Percentiles rank a stretch among this genome's conserved stretches.
Evolutionary conservation across 2,329 filamentous ascomycete genomes (phyloP).

Genomic region (Fusarium longipes): DNA sequence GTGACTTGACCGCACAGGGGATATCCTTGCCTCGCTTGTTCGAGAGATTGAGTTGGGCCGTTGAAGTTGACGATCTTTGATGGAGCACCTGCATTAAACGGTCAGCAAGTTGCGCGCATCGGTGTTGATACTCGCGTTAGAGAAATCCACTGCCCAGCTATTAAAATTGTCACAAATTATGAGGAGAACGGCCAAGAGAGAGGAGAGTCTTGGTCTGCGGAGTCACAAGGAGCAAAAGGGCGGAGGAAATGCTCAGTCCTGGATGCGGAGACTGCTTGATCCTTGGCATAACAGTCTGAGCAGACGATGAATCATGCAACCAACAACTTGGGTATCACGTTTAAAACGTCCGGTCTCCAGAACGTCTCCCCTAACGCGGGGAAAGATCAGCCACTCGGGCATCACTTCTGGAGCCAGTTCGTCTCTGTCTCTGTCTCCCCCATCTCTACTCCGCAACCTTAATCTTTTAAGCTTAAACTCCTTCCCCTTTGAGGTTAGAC

Average conservation of each 20-base stretch:
- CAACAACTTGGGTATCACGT: neutral
- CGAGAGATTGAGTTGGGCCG: neutral
- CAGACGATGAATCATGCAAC: slow-evolving; percentile 9
- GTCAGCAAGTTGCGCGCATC: neutral
- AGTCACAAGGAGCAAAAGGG: neutral
- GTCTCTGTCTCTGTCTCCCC: neutral
- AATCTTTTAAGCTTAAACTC: slow-evolving; percentile 31
- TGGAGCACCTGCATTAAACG: neutral
- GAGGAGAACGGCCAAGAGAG: neutral
- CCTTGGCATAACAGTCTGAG: slow-evolving; percentile 1
- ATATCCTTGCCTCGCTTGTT: neutral
- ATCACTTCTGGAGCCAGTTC: neutral
- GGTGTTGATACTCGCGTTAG: fast-evolving
- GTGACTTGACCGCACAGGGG: neutral
- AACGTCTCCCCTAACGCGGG: neutral
- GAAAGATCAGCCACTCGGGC: slow-evolving; percentile 7
- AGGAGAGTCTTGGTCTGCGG: slow-evolving; percentile 1
- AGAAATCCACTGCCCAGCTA: neutral
- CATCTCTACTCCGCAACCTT: slow-evolving; percentile 28
- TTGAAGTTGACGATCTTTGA: neutral
- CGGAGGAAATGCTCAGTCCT: neutral
- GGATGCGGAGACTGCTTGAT: slow-evolving; percentile 4
- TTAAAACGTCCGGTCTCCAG: neutral
- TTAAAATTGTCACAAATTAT: neutral
- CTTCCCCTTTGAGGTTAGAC: slow-evolving; percentile 23